Base-by-base conservation (phyloP, 2,329 filamentous ascomycete species). In the Epichloe elymi region DNA sequence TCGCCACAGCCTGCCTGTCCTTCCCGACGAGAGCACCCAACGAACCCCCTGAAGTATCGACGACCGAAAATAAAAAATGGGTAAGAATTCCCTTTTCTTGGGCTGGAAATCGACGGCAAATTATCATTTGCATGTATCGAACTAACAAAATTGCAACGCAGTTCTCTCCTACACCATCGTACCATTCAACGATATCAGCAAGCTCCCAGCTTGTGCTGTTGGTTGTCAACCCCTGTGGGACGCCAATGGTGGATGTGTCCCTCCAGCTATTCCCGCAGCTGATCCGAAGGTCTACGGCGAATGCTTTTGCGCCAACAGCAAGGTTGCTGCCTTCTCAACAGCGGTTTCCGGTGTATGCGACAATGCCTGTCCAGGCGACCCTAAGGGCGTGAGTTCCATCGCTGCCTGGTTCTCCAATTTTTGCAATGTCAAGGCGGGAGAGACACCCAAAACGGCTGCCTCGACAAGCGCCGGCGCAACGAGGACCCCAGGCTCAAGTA, bases 281-380 rank as follows among this genome's bases (percentile, higher is more conserved):
- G 71, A 74, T 46, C 64, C 74, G 40, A 60, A 65, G 19, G 75
- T 72, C 42, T 87, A 85, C 64, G 72, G 79, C 48, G 71, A 74
- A 37, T 94, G 88, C 68, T 89, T 94, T 70, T 95, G 88, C 69
- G 70, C 74, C 58, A 80, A 84, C 47, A 56, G 72, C 12, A 69
- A 74, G 20, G 74, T 93, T 3, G 68, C 73, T 4, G 65, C 73
- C 8, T 80, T 88, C 51, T 75, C 77, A 35, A 68, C 70, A 11
- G 52, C 41, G 5, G 72, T 75, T 4, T 67, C 72, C 4, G 78
- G 78, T 4, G 75, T 86, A 14, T 90, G 87, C 67, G 76, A 80
- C 53, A 60, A 67, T 15, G 72, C 70, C 20, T 88, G 85, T 60
- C 67, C 72, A 12, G 69, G 66, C 7, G 64, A 71, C 3, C 58